Percentiles rank a stretch among this genome's conserved stretches.
These are phyloP conservation scores for Tetrahymena malaccensis DNA, from an alignment of 73 alveolate genomes.

Conservation along the genomic window DNA sequence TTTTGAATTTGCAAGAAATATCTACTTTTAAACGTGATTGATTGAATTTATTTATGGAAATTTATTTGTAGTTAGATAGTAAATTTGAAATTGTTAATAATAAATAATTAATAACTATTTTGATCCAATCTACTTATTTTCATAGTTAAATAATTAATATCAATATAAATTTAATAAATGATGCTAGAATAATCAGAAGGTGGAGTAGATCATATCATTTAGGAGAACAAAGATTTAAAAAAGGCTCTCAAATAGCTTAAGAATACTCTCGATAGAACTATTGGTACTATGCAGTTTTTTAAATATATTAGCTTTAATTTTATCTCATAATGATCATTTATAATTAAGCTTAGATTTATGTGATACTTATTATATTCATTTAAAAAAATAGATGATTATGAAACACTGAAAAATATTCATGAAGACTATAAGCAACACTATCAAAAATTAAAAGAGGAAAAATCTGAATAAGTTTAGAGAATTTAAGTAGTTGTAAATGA, in stretches of 20 bases:
- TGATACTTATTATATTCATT: not conserved
- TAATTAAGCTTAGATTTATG: too few species aligned
- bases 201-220: not conserved
- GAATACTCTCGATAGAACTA: not conserved
- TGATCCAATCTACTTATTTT: not conserved
- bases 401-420: constrained; percentile 1
- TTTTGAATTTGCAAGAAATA: not conserved
- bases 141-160: not conserved
- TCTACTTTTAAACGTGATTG: not conserved
- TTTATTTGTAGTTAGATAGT: not conserved
- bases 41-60: not conserved
- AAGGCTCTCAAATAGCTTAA: not conserved
- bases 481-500: constrained; percentile 11
- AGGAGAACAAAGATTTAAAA: not conserved
- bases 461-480: not conserved
- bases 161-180: not conserved
- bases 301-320: too few species aligned
- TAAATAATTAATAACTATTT: not conserved
- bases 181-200: not conserved
- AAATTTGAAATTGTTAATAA: too few species aligned
- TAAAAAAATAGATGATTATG: constrained; percentile 1
- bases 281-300: not conserved
- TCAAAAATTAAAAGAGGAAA: constrained; percentile 13
- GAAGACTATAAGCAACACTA: constrained; percentile 35
- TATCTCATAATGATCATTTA: too few species aligned